Conservation (phyloP, 2,329 filamentous ascomycete genomes). For the Xylariales sp. region DNA sequence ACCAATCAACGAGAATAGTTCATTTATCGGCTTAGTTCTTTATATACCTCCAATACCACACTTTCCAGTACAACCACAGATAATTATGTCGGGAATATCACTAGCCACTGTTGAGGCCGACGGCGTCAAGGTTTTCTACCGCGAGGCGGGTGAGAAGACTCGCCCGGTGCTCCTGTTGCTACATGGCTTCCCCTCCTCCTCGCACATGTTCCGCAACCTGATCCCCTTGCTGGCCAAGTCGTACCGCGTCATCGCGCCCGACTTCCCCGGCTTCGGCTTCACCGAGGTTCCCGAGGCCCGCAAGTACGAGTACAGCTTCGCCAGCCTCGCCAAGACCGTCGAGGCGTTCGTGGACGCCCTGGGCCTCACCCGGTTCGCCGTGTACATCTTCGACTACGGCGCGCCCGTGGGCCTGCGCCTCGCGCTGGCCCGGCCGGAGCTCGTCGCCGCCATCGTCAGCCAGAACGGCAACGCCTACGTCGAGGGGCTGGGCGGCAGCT, state of each 20-base stretch:
- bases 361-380: slow-evolving; percentile 39
- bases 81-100: neutral
- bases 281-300: slow-evolving; percentile 37
- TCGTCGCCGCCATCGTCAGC: slow-evolving; percentile 47
- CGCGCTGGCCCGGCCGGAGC: slow-evolving; percentile 41
- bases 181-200: slow-evolving; percentile 41
- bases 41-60: too few species aligned
- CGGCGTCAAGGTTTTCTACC: slow-evolving; percentile 36
- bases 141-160: slow-evolving; percentile 24
- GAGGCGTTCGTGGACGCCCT: slow-evolving; percentile 44
- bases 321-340: slow-evolving; percentile 41
- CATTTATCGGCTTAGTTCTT: too few species aligned
- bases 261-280: slow-evolving; percentile 57
- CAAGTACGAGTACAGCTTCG: slow-evolving; percentile 51
- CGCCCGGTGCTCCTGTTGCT: slow-evolving; percentile 35
- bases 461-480: slow-evolving; percentile 60
- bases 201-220: slow-evolving; percentile 38
- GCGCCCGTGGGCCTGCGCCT: slow-evolving; percentile 51
- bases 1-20: too few species aligned
- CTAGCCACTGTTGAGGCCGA: slow-evolving; percentile 20
- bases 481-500: slow-evolving; percentile 50
- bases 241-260: slow-evolving; percentile 47
- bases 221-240: slow-evolving; percentile 33
- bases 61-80: neutral
- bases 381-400: slow-evolving; percentile 63